These are phyloP conservation scores for Fusarium kyushuense DNA, from an alignment of 2,329 filamentous ascomycete genomes.

Conservation along the genomic window DNA sequence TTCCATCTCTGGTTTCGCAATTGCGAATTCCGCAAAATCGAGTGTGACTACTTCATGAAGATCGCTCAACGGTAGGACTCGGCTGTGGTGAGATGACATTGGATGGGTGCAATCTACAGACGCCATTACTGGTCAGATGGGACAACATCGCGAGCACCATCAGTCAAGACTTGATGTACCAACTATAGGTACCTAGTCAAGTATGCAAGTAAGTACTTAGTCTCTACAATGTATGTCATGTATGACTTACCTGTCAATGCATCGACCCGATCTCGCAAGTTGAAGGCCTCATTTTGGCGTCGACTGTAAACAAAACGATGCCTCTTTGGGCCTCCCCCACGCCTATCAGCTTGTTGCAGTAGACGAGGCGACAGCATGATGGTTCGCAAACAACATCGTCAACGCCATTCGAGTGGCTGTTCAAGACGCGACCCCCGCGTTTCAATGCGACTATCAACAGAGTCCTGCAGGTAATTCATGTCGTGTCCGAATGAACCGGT, in stretches of 20 bases:
- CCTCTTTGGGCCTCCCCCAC: slow-evolving; percentile 13
- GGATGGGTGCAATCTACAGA: not conserved
- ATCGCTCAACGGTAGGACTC: slow-evolving; percentile 11
- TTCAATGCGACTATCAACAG: slow-evolving; percentile 8
- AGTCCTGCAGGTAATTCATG: slow-evolving; percentile 19
- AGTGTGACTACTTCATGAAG: slow-evolving; percentile 9
- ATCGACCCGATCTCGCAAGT: slow-evolving; percentile 11
- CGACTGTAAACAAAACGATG: slow-evolving; percentile 33
- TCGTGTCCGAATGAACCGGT: slow-evolving; percentile 13
- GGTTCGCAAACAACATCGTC: slow-evolving; percentile 35
- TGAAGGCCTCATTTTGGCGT: slow-evolving; percentile 19
- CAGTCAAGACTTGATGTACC: not conserved
- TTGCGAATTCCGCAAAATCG: slow-evolving; percentile 38
- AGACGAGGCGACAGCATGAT: slow-evolving; percentile 30
- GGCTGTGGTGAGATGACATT: slow-evolving; percentile 2
- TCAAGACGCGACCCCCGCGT: slow-evolving; percentile 28
- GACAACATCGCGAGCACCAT: slow-evolving; percentile 3
- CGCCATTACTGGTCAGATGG: slow-evolving; percentile 17
- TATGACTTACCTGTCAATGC: slow-evolving; percentile 38
- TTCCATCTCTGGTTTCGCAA: slow-evolving; percentile 19
- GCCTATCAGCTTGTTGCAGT: slow-evolving; percentile 25
- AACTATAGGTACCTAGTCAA: not conserved
- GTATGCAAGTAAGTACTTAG: slow-evolving; percentile 6
- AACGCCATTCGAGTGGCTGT: slow-evolving; percentile 28
- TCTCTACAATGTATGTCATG: slow-evolving; percentile 33